These are phyloP conservation scores for Byssothecium circinans DNA, from an alignment of 2,329 filamentous ascomycete species.

Conservation along the genomic window DNA sequence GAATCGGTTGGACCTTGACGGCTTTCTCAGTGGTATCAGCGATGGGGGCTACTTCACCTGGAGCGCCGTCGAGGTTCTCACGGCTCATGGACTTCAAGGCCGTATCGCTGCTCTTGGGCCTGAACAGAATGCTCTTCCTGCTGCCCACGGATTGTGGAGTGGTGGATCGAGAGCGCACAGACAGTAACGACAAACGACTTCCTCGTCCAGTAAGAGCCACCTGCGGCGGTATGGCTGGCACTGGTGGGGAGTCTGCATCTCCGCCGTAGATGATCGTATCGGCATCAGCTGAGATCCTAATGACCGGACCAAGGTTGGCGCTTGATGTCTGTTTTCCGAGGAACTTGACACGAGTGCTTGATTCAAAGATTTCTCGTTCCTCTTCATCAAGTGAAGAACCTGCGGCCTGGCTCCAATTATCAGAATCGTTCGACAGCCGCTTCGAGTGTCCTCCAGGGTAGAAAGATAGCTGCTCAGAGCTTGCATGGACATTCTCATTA, in stretches of 20 bases:
- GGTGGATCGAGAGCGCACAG: slow-evolving; percentile 6
- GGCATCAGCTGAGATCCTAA: slow-evolving; percentile 30
- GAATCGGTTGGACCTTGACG: slow-evolving; percentile 21
- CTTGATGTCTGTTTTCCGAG: slow-evolving; percentile 20
- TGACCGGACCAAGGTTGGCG: slow-evolving; percentile 18
- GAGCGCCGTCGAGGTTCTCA: no score
- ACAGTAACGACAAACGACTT: no score
- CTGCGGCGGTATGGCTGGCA: slow-evolving; percentile 12
- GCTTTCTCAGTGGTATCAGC: background rate
- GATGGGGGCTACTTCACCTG: no score
- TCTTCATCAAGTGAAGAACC: slow-evolving; percentile 10
- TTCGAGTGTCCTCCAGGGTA: no score
- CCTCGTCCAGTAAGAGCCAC: background rate
- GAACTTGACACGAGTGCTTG: slow-evolving; percentile 20
- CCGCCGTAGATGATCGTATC: slow-evolving; percentile 25
- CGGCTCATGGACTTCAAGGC: no score
- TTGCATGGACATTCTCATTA: no score
- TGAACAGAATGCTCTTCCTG: background rate
- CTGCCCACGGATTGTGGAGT: slow-evolving; percentile 8
- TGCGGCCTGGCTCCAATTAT: slow-evolving; percentile 8
- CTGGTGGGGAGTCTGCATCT: slow-evolving; percentile 2
- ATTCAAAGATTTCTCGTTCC: slow-evolving; percentile 2
- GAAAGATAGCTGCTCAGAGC: no score
- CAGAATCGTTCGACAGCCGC: no score
- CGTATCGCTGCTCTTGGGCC: no score